A percentile compares a stretch with the other conserved stretches of the same genome.
These are phyloP conservation scores for Eucalyptus tenuipes DNA, from an alignment of 345 rosid genomes.

Conservation along the genomic window DNA sequence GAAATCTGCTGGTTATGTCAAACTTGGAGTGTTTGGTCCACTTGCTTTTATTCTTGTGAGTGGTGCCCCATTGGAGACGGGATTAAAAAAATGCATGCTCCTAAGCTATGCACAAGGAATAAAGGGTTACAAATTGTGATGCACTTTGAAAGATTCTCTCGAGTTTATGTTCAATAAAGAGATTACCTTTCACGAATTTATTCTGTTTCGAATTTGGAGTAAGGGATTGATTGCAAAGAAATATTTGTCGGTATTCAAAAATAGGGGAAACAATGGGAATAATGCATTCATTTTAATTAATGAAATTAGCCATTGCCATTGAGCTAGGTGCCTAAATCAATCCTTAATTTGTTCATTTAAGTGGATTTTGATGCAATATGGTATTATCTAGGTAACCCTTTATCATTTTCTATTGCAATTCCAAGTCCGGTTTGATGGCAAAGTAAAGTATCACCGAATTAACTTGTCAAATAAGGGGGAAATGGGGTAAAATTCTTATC, in stretches of 20 bases:
- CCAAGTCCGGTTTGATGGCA: neutral
- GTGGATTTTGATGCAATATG: neutral
- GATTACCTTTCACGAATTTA: neutral
- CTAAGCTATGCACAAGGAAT: neutral
- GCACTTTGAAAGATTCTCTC: accelerated
- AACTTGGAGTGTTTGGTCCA: neutral
- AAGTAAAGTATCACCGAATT: too few species aligned
- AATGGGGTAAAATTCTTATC: neutral
- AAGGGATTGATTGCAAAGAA: neutral
- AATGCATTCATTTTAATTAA: neutral
- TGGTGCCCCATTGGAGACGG: neutral
- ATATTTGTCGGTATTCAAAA: neutral
- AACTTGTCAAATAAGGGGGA: neutral
- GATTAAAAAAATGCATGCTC: neutral
- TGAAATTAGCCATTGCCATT: neutral
- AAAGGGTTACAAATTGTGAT: accelerated
- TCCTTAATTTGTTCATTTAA: neutral
- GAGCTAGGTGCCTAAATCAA: neutral
- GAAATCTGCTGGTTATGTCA: neutral
- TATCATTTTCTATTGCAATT: neutral
- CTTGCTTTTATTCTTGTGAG: neutral
- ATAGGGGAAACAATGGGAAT: neutral
- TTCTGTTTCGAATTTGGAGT: neutral
- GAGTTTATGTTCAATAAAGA: neutral
- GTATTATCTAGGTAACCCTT: neutral